Conservation (phyloP, 2,329 filamentous ascomycete species). For the Colletotrichum tropicale region DNA sequence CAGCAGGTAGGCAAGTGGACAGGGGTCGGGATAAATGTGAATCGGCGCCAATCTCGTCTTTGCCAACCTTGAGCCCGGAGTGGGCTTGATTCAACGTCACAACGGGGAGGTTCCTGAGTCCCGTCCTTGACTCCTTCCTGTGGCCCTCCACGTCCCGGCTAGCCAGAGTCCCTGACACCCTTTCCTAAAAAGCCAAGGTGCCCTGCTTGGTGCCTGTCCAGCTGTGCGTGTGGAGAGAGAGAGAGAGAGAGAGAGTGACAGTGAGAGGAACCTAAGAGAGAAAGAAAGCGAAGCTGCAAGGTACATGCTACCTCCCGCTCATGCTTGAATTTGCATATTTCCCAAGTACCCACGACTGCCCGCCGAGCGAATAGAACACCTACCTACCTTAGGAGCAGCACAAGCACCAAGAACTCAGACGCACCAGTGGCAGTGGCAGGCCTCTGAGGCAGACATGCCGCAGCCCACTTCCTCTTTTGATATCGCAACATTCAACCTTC, state of each 20-base stretch:
- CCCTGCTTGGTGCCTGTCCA: neutral
- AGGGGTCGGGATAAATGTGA: conserved; percentile 10
- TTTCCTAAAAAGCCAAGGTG: neutral
- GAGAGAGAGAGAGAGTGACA: neutral
- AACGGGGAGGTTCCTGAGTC: neutral
- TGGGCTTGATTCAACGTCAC: conserved; percentile 22
- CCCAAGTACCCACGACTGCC: neutral
- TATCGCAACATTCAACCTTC: conserved; percentile 19
- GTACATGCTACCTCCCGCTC: neutral
- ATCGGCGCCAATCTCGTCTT: conserved; percentile 20
- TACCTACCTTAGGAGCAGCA: neutral
- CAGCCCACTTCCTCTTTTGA: conserved; percentile 10
- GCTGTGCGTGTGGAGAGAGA: neutral
- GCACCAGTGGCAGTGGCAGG: conserved; percentile 1
- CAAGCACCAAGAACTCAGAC: neutral
- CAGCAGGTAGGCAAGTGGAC: neutral
- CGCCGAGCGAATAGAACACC: neutral
- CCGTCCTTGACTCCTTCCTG: neutral
- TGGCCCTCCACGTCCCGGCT: neutral
- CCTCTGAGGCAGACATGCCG: conserved; percentile 19
- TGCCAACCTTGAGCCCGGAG: conserved; percentile 3
- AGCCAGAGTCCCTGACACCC: neutral
- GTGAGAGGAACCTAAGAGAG: neutral
- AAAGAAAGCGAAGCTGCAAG: neutral
- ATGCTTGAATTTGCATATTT: neutral